phyloP scores from a whole-genome alignment of 192 early-diverging fungal species.

The Oehlia diaphana region DNA sequence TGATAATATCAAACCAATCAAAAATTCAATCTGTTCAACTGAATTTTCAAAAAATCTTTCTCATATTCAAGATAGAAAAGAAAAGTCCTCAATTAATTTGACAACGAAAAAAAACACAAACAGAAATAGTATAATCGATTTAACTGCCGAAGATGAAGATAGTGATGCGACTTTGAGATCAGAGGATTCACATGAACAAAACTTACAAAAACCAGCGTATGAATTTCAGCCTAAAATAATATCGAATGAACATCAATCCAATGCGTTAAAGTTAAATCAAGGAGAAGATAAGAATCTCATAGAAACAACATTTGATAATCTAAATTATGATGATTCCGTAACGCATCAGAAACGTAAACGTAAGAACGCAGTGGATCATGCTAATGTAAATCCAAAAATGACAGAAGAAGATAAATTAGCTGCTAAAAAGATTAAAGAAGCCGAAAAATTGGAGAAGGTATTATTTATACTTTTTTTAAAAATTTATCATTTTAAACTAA shows the following conservation, averaged over 20 bases:
- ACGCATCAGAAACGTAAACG: neutral
- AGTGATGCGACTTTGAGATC: too few relatives aligned
- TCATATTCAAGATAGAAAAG: too few relatives aligned
- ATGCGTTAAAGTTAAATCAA: neutral
- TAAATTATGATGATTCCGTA: neutral
- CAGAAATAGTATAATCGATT: too few relatives aligned
- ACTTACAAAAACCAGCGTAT: too few relatives aligned
- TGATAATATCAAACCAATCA: too few relatives aligned
- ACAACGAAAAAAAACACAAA: too few relatives aligned
- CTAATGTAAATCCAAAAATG: neutral
- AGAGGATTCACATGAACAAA: too few relatives aligned
- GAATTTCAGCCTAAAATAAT: neutral
- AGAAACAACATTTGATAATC: neutral
- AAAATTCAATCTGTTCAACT: too few relatives aligned
- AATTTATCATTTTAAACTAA: neutral
- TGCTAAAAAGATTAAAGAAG: neutral
- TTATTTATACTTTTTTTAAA: neutral
- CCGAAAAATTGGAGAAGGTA: slow-evolving; percentile 13
- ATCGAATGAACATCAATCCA: neutral
- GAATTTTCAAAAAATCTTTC: too few relatives aligned
- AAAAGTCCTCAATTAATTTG: too few relatives aligned
- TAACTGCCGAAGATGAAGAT: too few relatives aligned
- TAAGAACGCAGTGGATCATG: neutral
- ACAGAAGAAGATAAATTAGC: neutral
- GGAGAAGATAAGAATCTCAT: too few relatives aligned